Evolutionary conservation across 495 filamentous ascomycete genomes (phyloP).

Genomic region (Margaritispora aquatica): DNA sequence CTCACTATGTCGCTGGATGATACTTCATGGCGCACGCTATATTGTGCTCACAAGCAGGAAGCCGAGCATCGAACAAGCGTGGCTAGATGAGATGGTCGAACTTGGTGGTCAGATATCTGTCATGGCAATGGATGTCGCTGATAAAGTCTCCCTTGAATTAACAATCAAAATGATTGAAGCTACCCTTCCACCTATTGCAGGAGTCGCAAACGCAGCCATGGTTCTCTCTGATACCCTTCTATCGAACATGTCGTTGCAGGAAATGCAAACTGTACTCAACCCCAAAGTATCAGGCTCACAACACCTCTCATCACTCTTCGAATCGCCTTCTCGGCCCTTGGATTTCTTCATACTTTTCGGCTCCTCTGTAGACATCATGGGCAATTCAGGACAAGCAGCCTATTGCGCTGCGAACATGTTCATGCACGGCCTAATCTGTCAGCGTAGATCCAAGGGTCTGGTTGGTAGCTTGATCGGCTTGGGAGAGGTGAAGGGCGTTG

Average conservation of each 20-base stretch:
- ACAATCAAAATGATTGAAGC: slow-evolving; percentile 10
- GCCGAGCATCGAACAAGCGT: slow-evolving; percentile 42
- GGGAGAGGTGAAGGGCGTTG: slow-evolving; percentile 49
- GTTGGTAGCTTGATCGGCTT: slow-evolving; percentile 45
- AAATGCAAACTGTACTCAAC: slow-evolving; percentile 23
- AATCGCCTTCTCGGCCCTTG: slow-evolving; percentile 26
- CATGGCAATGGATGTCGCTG: slow-evolving; percentile 10
- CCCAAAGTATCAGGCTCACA: slow-evolving; percentile 36
- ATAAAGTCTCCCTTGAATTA: slow-evolving; percentile 3
- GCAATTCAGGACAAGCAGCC: slow-evolving; percentile 40
- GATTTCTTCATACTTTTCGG: slow-evolving; percentile 58
- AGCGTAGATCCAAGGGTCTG: slow-evolving; percentile 21
- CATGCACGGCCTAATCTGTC: slow-evolving; percentile 28
- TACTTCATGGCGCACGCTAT: slow-evolving; percentile 43
- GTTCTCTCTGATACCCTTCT: slow-evolving; percentile 37
- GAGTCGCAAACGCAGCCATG: slow-evolving; percentile 44
- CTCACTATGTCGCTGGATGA: slow-evolving; percentile 53
- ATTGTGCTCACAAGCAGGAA: slow-evolving; percentile 52
- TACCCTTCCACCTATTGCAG: slow-evolving; percentile 34
- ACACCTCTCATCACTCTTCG: slow-evolving; percentile 36
- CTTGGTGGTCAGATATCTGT: slow-evolving; percentile 15
- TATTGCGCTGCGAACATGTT: slow-evolving; percentile 50
- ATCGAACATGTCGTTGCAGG: slow-evolving; percentile 29
- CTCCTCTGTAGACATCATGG: slow-evolving; percentile 40
- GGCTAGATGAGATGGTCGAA: slow-evolving; percentile 34